Evolutionary conservation across 2,329 filamentous ascomycete species (phyloP).

Genomic region (Dactylellina cionopaga): DNA sequence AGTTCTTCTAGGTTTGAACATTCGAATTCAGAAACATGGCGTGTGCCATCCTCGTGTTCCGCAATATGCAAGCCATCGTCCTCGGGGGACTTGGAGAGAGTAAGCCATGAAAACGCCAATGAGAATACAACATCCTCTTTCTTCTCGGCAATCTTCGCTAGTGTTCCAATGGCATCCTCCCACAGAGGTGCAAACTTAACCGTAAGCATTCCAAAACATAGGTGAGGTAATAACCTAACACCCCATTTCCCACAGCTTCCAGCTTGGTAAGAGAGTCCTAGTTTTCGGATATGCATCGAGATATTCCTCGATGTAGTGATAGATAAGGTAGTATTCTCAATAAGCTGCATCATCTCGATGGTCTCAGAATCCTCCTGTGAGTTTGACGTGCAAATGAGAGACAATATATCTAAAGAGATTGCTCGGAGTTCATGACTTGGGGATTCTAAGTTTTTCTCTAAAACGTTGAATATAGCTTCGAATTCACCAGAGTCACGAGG

Average conservation of each 20-base stretch:
- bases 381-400: slow-evolving; percentile 67
- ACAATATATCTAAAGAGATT: slow-evolving; percentile 72
- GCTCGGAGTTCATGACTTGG: slow-evolving; percentile 77
- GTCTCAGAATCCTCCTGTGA: slow-evolving; percentile 65
- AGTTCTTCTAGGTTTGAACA: slow-evolving; percentile 78
- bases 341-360: slow-evolving; percentile 75
- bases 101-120: slow-evolving; percentile 81
- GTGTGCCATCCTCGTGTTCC: slow-evolving; percentile 59
- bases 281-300: slow-evolving; percentile 84
- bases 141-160: slow-evolving; percentile 78
- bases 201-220: slow-evolving; percentile 72
- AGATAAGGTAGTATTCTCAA: slow-evolving; percentile 81
- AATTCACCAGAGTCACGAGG: slow-evolving; percentile 15
- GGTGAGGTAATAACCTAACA: slow-evolving; percentile 26
- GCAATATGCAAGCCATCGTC: slow-evolving; percentile 52
- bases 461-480: slow-evolving; percentile 22
- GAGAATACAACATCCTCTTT: slow-evolving; percentile 77
- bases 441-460: slow-evolving; percentile 73
- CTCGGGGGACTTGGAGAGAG: slow-evolving; percentile 36
- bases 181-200: slow-evolving; percentile 85
- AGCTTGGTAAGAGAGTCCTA: slow-evolving; percentile 68
- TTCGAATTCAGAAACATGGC: slow-evolving; percentile 77
- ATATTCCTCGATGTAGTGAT: slow-evolving; percentile 79
- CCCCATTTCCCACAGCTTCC: slow-evolving; percentile 30
- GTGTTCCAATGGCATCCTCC: slow-evolving; percentile 80